Base-by-base conservation (phyloP, 495 filamentous ascomycete genomes). In the Aspergillus homomorphus region DNA sequence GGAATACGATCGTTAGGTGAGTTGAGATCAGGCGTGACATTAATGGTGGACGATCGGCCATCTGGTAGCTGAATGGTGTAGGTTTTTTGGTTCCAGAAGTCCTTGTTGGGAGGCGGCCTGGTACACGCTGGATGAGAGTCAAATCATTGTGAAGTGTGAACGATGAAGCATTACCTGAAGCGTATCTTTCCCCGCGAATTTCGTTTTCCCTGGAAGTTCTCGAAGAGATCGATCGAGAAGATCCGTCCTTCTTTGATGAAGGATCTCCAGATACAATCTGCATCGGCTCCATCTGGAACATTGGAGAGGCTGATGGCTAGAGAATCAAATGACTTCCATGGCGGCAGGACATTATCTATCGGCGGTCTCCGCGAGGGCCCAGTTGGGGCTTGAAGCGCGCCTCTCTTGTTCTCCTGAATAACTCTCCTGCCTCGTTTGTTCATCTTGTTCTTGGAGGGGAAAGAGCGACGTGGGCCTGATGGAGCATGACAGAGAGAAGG, bases 141-240 rank as follows among this genome's bases (percentile, higher is more conserved):
- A 21, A 8, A 22, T 20, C 1, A 26, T n/a, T 19, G 16, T 54
- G 44, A 23, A 46, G 24, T 42, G 24, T 10, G 9, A 20, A 44
- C 20, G 24, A 51, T 9, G 9, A 15, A 56, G 19, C 58, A 71
- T 24, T 53, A 81, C 79, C 61, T 75, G 50, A 82, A 82, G 0
- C 76, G 69, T n/a, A 82, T 56, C 14, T 69, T 69, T 4, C 69
- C 79, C 33, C 57, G 66, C 1, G 62, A 58, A 12, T 56, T 56
- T 44, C 67, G 45, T 15, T 62, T 54, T 10, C 71, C 76, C 20
- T 69, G 61, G 8, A 45, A 38, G 53, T 78, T 68, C 41, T 76
- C 74, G 28, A 69, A 77, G 1, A 82, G 63, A 23, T 81, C 78
- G 49, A 83, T 79, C 0, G 69, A 67, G 15, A 64, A 59, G 20